Evolutionary conservation across 1,284 basidiomycete genomes (phyloP), one percentile per base, ranked within the genome.

Genomic region (Vanrija pseudolonga): DNA sequence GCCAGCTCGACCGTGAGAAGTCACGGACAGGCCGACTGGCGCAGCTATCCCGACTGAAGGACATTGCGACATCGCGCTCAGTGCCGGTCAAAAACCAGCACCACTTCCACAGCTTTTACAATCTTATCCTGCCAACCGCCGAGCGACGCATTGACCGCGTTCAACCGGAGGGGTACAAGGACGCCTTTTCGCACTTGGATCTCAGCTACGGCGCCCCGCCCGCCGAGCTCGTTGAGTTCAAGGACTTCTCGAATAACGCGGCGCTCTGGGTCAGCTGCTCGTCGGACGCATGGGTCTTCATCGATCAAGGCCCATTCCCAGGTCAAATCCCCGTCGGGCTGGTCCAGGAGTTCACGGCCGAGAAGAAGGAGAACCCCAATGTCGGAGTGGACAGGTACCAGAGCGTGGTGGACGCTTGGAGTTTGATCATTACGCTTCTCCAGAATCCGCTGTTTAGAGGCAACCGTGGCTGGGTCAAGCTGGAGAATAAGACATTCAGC

Each of bases 361-460:
- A 72, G 59, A 72, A 70, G 51, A 48, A 55, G 20, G 59, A 50
- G 20, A 73, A 72, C 57, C 72, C 72, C 0, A 32, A 22, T 12
- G 52, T 56, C 2, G 71, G 70, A 0, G 12, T 44, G 6, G 51
- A 39, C 3, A 54, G 53, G 0, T 20, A 28, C 1, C 47, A 63
- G 18, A 66, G 69, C 47, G 63, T 67, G 6, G 63, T 56, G n/a
- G 60, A 67, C 5, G 72, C 66, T 3, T 70, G 68, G 68, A 41
- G 22, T 3, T 45, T 73, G 17, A 19, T 73, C 15, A 15, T 63
- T 12, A 72, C 67, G 1, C 56, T 74, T 1, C 62, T 74, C 3
- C 51, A 52, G 28, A 74, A 74, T 47, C 63, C 72, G 0, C 45
- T 73, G 12, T 73, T 74, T 61, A 68, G 63, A 43, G 61, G 62